phyloP scores from a whole-genome alignment of 2,329 filamentous ascomycete genomes.

The Mariannaea sp. region DNA sequence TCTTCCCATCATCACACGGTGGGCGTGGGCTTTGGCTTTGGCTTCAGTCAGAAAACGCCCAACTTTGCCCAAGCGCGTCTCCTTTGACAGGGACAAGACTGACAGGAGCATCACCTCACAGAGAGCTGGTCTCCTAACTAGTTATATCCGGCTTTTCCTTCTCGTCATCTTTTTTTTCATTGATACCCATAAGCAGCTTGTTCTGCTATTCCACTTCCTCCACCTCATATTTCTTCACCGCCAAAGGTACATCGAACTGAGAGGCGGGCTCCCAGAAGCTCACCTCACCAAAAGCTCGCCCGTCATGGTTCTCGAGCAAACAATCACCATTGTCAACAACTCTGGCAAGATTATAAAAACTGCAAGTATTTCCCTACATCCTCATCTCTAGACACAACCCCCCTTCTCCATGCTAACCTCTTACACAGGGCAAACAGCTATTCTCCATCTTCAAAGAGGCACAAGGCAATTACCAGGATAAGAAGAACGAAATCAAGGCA shows the following conservation, averaged over 20 bases:
- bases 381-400: neutral
- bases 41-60: constrained; percentile 10
- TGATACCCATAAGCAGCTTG: neutral
- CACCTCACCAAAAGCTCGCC: constrained; percentile 20
- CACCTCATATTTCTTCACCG: neutral
- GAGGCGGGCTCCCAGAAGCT: constrained; percentile 17
- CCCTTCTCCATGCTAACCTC: constrained; percentile 22
- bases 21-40: constrained; percentile 18
- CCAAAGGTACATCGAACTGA: neutral
- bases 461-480: constrained; percentile 83
- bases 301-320: constrained; percentile 62
- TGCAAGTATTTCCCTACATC: constrained; percentile 56
- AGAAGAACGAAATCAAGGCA: constrained; percentile 79
- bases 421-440: constrained; percentile 79
- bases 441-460: constrained; percentile 92
- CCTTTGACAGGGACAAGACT: constrained; percentile 1
- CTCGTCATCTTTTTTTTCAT: neutral
- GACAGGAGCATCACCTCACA: neutral
- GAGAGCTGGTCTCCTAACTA: constrained; percentile 36
- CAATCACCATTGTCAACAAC: constrained; percentile 86
- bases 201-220: neutral
- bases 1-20: constrained; percentile 17
- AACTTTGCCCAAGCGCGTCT: constrained; percentile 10
- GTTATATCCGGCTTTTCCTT: neutral
- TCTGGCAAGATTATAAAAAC: constrained; percentile 91